Evolutionary conservation across 257 asterid species (phyloP).

Genomic region (Solanum lignicaule): DNA sequence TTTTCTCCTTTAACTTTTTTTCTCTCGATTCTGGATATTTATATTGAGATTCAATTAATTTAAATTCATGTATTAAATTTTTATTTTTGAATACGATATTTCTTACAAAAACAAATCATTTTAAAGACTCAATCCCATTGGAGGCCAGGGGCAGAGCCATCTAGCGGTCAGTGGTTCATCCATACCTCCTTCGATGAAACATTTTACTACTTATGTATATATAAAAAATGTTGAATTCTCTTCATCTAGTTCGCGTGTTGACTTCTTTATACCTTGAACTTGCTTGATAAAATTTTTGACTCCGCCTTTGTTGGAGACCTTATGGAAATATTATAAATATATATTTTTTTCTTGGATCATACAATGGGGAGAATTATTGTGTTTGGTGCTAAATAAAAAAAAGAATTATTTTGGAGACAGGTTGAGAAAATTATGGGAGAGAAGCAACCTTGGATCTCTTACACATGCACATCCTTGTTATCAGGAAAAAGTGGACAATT

Average conservation of each 20-base stretch:
- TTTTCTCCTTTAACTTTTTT: too few relatives aligned
- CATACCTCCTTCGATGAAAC: background rate
- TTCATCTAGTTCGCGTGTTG: too few relatives aligned
- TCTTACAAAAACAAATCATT: too few relatives aligned
- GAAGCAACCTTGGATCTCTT: background rate
- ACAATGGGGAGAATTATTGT: background rate
- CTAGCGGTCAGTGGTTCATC: too few relatives aligned
- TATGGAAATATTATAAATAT: background rate
- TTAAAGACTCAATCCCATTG: background rate
- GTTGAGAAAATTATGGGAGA: background rate
- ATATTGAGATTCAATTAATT: background rate
- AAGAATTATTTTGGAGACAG: background rate
- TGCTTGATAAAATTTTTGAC: too few relatives aligned
- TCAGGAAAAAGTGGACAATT: background rate
- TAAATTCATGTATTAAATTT: background rate
- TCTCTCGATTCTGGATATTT: background rate
- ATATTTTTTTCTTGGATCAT: background rate
- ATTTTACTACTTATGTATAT: too few relatives aligned
- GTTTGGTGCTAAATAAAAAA: background rate
- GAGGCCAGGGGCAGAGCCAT: background rate
- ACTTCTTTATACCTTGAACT: too few relatives aligned
- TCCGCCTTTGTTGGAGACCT: background rate
- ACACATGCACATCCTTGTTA: background rate
- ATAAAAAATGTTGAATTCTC: too few relatives aligned
- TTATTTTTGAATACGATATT: background rate